phyloP scores from a whole-genome alignment of 176 grass and related monocot species.

The Areca catechu region DNA sequence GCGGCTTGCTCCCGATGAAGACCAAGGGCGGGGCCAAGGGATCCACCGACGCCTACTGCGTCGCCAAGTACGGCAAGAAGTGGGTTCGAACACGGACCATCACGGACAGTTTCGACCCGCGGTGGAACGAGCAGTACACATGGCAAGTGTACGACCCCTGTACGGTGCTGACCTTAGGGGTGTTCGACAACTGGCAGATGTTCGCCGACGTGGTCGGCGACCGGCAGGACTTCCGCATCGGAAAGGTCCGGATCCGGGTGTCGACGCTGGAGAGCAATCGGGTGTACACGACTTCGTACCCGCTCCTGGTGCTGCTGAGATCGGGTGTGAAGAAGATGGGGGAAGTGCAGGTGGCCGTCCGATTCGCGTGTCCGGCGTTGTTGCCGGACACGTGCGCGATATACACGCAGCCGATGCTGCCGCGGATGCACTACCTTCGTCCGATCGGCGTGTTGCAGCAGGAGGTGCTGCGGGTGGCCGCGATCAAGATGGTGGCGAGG shows the following conservation, averaged over 20 bases:
- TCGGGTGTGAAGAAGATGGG: conserved; percentile 97
- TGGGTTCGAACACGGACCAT: conserved; percentile 90
- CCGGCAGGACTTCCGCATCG: conserved; percentile 72
- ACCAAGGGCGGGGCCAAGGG: conserved; percentile 54
- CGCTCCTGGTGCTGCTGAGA: conserved; percentile 67
- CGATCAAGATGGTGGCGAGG: conserved; percentile 56
- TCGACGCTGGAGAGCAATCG: conserved; percentile 89
- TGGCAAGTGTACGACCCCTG: conserved; percentile 99
- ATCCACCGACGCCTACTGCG: conserved; percentile 90
- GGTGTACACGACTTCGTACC: conserved; percentile 65
- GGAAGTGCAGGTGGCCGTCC: conserved; percentile 88
- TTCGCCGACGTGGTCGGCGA: conserved; percentile 44
- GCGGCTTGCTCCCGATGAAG: conserved; percentile 87
- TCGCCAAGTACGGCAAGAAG: conserved; percentile 97
- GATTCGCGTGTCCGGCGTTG: conserved; percentile 45
- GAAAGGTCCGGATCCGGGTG: conserved; percentile 79
- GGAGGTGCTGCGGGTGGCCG: conserved; percentile 64
- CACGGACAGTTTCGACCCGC: conserved; percentile 69
- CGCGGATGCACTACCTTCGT: conserved; percentile 82
- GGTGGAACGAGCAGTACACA: conserved; percentile 99
- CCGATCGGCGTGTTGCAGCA: conserved; percentile 84
- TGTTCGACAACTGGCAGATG: conserved; percentile 99
- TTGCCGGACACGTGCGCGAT: conserved; percentile 81
- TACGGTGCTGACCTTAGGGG: conserved; percentile 76
- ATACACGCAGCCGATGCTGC: conserved; percentile 73